These are phyloP conservation scores for Lycium ferocissimum DNA, from an alignment of 257 asterid genomes.

Conservation along the genomic window DNA sequence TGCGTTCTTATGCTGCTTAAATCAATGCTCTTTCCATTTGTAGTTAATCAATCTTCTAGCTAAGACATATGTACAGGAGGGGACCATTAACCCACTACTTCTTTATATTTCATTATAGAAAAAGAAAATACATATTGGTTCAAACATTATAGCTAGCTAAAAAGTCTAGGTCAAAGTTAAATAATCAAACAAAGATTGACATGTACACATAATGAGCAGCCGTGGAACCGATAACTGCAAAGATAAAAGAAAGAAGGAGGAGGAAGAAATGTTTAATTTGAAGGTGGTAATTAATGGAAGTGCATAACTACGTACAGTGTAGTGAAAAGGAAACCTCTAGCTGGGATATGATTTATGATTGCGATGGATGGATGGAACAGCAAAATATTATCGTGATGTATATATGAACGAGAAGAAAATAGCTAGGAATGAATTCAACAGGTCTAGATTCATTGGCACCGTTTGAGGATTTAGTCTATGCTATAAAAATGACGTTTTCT, in stretches of 20 bases:
- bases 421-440: not conserved
- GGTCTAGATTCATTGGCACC: conserved; percentile 48
- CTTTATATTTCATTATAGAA: not conserved
- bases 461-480: conserved; percentile 34
- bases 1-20: conserved; percentile 32
- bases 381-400: not conserved
- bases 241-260: not conserved
- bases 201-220: not conserved
- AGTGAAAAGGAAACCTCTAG: conserved; percentile 20
- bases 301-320: conserved; percentile 8
- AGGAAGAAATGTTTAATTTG: not conserved
- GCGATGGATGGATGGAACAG: conserved; percentile 28
- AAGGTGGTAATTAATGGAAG: not conserved
- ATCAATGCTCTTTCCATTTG: not conserved
- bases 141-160: not conserved
- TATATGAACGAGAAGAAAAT: not conserved
- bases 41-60: conserved; percentile 1
- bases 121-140: not conserved
- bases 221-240: conserved; percentile 1
- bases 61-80: conserved; percentile 32
- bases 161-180: not conserved
- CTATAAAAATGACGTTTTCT: conserved; percentile 30
- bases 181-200: not conserved
- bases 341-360: conserved; percentile 1
- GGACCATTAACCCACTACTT: conserved; percentile 31